Evolutionary conservation across 2,329 filamentous ascomycete species (phyloP).

Genomic region (Sarocladium brachiariae): DNA sequence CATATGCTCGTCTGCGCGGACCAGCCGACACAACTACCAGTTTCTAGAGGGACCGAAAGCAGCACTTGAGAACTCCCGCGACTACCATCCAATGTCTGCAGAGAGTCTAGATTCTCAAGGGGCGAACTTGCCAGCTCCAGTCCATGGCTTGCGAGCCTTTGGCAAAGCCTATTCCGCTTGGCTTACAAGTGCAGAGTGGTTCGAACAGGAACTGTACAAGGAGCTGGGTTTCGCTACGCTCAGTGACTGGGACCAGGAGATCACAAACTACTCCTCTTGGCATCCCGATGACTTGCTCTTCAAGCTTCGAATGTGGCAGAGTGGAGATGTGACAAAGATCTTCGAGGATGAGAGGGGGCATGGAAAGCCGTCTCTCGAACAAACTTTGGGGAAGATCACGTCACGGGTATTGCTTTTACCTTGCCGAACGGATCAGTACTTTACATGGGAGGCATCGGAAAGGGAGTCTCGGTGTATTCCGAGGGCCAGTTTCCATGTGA

Average conservation of each 20-base stretch:
- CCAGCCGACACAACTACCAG: slow-evolving; percentile 38
- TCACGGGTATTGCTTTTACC: slow-evolving; percentile 57
- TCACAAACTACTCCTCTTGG: slow-evolving; percentile 29
- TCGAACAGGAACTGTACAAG: slow-evolving; percentile 32
- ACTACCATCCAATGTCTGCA: slow-evolving; percentile 26
- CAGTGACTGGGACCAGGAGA: slow-evolving; percentile 26
- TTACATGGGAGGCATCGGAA: slow-evolving; percentile 36
- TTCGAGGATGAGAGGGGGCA: slow-evolving; percentile 12
- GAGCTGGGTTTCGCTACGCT: slow-evolving; percentile 27
- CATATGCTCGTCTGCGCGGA: slow-evolving; percentile 38
- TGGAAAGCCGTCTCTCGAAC: slow-evolving; percentile 31
- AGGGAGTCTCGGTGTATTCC: slow-evolving; percentile 23
- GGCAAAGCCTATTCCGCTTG: slow-evolving; percentile 39
- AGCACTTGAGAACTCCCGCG: slow-evolving; percentile 31
- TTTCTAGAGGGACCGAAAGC: slow-evolving; percentile 39
- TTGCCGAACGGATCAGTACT: slow-evolving; percentile 59
- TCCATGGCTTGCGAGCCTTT: slow-evolving; percentile 33
- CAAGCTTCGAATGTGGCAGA: slow-evolving; percentile 38
- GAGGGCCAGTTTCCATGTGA: slow-evolving; percentile 22
- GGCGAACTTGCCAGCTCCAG: background rate
- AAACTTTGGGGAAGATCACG: slow-evolving; percentile 52
- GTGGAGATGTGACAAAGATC: slow-evolving; percentile 25
- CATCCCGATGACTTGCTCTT: slow-evolving; percentile 35
- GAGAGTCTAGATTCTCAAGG: background rate
- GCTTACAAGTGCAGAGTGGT: slow-evolving; percentile 40